Evolutionary conservation across 306 rosid genomes (phyloP).

Genomic region (Rubus idaeus): DNA sequence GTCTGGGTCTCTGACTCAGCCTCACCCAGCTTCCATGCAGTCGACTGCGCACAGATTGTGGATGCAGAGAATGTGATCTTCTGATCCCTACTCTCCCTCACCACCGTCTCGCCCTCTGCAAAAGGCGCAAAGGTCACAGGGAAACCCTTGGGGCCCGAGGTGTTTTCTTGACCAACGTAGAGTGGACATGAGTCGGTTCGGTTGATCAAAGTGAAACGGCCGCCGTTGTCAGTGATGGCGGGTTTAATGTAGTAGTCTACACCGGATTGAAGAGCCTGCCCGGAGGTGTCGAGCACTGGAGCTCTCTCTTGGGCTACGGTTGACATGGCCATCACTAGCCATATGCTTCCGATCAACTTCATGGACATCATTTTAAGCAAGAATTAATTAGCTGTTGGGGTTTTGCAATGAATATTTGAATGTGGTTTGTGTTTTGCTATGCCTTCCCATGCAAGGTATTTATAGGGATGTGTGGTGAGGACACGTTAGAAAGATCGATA

Average conservation of each 20-base stretch:
- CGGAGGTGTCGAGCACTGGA: conserved; percentile 47
- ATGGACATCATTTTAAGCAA: not conserved
- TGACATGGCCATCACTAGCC: conserved; percentile 30
- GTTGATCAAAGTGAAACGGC: conserved; percentile 42
- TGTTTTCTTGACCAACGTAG: conserved; percentile 45
- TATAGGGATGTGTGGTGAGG: not conserved
- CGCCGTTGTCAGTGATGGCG: conserved; percentile 55
- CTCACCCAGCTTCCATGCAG: conserved; percentile 42
- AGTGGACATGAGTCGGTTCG: conserved; percentile 40
- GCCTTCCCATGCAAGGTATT: no score
- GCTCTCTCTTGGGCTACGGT: conserved; percentile 29
- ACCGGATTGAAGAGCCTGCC: conserved; percentile 37
- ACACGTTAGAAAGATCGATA: no score
- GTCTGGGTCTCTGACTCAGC: conserved; percentile 17
- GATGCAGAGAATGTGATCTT: conserved; percentile 31
- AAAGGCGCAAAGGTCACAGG: conserved; percentile 45
- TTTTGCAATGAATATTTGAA: no score
- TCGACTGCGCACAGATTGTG: conserved; percentile 31
- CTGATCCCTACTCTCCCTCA: conserved; percentile 39
- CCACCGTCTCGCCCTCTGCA: conserved; percentile 24
- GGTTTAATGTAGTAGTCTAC: conserved; percentile 59
- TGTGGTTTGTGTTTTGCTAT: no score
- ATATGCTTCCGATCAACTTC: conserved; percentile 13
- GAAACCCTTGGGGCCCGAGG: conserved; percentile 23
- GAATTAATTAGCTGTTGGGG: not conserved